Evolutionary conservation across 169 alveolate species (phyloP).

Genomic region (Cryptosporidium felis): DNA sequence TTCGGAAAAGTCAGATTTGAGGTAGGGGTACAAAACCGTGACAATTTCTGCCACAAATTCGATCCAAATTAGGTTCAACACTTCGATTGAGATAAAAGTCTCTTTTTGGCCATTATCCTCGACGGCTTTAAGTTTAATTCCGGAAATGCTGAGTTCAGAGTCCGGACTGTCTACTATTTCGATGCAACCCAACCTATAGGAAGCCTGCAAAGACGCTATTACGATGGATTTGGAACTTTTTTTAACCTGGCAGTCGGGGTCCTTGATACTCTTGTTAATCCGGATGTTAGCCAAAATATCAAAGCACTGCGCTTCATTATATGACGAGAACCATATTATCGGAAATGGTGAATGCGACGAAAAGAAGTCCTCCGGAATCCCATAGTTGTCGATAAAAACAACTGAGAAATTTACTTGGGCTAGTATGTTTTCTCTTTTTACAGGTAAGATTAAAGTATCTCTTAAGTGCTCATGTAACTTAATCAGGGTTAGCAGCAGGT

Average conservation of each 20-base stretch:
- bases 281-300: conserved; percentile 12
- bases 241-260: neutral
- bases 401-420: conserved; percentile 1
- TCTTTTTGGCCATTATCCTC: conserved; percentile 2
- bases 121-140: neutral
- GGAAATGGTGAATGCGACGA: conserved; percentile 48
- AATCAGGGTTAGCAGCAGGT: conserved; percentile 20
- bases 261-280: neutral
- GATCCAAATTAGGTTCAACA: conserved; percentile 16
- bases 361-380: conserved; percentile 55
- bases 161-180: neutral
- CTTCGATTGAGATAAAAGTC: neutral
- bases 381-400: conserved; percentile 55
- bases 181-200: neutral
- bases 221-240: neutral
- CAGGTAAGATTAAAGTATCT: conserved; percentile 16
- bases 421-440: neutral
- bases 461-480: conserved; percentile 56
- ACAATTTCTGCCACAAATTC: conserved; percentile 55
- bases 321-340: conserved; percentile 49
- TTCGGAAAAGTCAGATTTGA: conserved; percentile 42
- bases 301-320: conserved; percentile 36
- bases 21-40: conserved; percentile 24
- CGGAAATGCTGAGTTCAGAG: too few relatives aligned
- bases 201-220: neutral